Evolutionary conservation across 208 protist genomes (phyloP).

Genomic region (Crithidia sp.): DNA sequence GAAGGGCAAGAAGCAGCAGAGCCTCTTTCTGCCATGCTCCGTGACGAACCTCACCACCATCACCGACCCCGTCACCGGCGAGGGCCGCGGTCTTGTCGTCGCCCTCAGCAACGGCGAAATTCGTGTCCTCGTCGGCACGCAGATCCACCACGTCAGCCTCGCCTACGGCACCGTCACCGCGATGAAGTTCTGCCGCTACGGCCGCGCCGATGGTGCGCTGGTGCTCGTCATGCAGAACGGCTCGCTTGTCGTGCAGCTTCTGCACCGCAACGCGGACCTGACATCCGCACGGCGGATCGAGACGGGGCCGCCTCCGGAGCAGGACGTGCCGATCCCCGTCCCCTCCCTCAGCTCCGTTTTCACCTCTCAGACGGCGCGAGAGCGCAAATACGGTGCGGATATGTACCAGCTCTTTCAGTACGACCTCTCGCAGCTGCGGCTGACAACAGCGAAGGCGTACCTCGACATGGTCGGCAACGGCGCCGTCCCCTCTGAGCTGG

Average conservation of each 20-base stretch:
- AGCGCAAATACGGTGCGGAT: slow-evolving; percentile 80
- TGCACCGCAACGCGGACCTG: slow-evolving; percentile 87
- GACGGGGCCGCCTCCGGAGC: slow-evolving; percentile 83
- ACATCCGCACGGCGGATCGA: slow-evolving; percentile 32
- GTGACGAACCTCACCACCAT: slow-evolving; percentile 81
- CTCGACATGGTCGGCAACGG: slow-evolving; percentile 36
- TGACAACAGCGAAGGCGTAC: slow-evolving; percentile 90
- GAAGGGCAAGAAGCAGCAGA: slow-evolving; percentile 88
- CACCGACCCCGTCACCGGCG: slow-evolving; percentile 53
- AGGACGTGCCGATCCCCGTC: slow-evolving; percentile 92
- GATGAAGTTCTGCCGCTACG: slow-evolving; percentile 92
- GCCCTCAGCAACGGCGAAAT: slow-evolving; percentile 91
- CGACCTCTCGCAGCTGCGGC: slow-evolving; percentile 89
- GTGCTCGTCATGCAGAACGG: slow-evolving; percentile 89
- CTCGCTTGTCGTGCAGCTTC: slow-evolving; percentile 91
- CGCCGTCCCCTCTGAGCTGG: slow-evolving; percentile 27
- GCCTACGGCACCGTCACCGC: slow-evolving; percentile 79
- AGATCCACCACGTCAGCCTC: slow-evolving; percentile 82
- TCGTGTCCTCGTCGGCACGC: slow-evolving; percentile 91
- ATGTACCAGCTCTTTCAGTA: slow-evolving; percentile 94
- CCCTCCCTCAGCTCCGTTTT: slow-evolving; percentile 94
- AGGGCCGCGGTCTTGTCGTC: slow-evolving; percentile 86
- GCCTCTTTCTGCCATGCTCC: slow-evolving; percentile 71
- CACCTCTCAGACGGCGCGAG: slow-evolving; percentile 92
- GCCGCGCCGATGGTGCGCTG: slow-evolving; percentile 91